These are phyloP conservation scores for Phytophthora pluvialis DNA, from an alignment of 352 stramenopile genomes.

Conservation along the genomic window DNA sequence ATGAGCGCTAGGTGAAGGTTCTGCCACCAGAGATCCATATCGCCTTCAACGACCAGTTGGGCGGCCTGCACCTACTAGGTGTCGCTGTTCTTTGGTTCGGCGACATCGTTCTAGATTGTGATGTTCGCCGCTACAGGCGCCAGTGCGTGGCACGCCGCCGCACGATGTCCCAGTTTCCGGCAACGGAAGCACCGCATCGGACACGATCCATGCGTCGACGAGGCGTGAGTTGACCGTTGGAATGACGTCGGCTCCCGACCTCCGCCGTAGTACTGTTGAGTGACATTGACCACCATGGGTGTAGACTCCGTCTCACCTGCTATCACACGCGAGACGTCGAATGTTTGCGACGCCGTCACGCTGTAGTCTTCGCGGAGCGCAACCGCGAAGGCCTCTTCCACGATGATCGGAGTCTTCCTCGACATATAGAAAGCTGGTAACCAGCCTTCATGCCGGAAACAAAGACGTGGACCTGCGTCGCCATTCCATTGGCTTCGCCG, in stretches of 20 bases:
- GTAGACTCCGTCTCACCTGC: not conserved
- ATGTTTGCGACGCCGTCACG: constrained; percentile 19
- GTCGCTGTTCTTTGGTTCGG: constrained; percentile 14
- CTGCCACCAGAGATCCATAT: too few relatives aligned
- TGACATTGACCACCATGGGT: constrained; percentile 20
- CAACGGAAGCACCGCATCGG: constrained; percentile 20
- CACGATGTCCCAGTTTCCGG: constrained; percentile 1
- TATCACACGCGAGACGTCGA: not conserved
- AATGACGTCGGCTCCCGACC: not conserved
- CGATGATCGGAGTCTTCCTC: not conserved
- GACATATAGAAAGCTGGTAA: constrained; percentile 21
- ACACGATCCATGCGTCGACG: too few relatives aligned
- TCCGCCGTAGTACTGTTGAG: not conserved
- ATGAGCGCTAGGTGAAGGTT: too few relatives aligned
- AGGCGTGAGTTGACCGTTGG: not conserved
- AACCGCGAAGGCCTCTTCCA: constrained; percentile 17
- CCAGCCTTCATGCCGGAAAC: constrained; percentile 26
- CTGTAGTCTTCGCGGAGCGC: constrained; percentile 25
- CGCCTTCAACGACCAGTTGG: too few relatives aligned
- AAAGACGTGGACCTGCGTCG: constrained; percentile 19
- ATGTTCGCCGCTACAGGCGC: constrained; percentile 5
- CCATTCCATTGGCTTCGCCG: constrained; percentile 16
- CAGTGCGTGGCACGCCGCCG: constrained; percentile 9
- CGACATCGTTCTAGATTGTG: not conserved
- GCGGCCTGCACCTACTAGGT: constrained; percentile 9